Percentiles rank a stretch among this genome's conserved stretches.
Conservation (phyloP, 768 basidiomycete genomes). For the Paxillus involutus region DNA sequence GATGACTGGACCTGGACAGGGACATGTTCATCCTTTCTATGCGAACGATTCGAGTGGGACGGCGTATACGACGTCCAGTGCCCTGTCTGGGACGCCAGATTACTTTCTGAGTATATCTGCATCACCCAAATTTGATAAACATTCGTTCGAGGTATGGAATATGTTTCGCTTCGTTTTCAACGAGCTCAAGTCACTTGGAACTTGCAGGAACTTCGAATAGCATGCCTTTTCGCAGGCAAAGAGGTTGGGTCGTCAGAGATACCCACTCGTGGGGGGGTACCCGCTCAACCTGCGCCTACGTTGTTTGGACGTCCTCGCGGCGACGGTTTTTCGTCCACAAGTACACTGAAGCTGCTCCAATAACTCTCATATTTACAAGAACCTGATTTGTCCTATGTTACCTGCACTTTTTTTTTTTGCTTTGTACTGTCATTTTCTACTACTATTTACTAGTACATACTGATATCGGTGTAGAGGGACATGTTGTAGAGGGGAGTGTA, state of each 20-base stretch:
- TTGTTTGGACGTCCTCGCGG: conserved; percentile 32
- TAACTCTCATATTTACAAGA: neutral
- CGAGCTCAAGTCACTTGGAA: neutral
- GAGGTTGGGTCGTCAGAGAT: conserved; percentile 45
- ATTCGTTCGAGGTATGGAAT: conserved; percentile 48
- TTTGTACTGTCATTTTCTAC: conserved; percentile 1
- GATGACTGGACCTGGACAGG: conserved; percentile 1
- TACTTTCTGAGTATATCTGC: conserved; percentile 37
- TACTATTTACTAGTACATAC: neutral
- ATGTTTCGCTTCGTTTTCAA: neutral
- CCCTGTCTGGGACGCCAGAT: conserved; percentile 24
- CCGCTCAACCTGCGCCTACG: conserved; percentile 21
- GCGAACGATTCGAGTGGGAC: conserved; percentile 22
- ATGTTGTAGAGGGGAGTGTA: neutral
- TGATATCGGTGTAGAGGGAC: neutral
- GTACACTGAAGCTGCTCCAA: conserved; percentile 19
- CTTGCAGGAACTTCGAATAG: conserved; percentile 51
- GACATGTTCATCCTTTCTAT: conserved; percentile 18
- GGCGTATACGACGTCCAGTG: conserved; percentile 16
- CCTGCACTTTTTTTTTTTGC: neutral
- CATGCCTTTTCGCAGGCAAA: conserved; percentile 39
- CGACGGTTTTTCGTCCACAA: conserved; percentile 27
- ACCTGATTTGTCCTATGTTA: neutral
- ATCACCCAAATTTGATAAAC: conserved; percentile 37
- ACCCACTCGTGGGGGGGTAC: conserved; percentile 22